Percentiles rank a stretch among this genome's conserved stretches.
These are phyloP conservation scores for Aspergillus funiculosus DNA, from an alignment of 495 filamentous ascomycete genomes.

Conservation along the genomic window DNA sequence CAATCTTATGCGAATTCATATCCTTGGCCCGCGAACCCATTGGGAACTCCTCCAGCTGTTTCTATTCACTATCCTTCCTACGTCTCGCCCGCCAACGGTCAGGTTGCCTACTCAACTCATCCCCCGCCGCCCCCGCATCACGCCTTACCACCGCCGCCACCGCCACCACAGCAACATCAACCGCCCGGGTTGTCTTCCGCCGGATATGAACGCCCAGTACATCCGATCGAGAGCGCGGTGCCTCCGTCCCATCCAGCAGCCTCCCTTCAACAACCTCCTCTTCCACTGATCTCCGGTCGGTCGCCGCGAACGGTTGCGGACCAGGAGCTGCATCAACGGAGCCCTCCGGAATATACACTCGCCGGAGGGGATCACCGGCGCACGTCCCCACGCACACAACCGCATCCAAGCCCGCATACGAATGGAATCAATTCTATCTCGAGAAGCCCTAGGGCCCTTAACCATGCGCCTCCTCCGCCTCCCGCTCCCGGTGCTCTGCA, in stretches of 20 bases:
- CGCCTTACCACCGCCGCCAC: constrained; percentile 26
- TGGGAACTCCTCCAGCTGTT: constrained; percentile 40
- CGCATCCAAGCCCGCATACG: constrained; percentile 22
- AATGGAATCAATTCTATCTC: constrained; percentile 19
- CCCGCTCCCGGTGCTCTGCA: constrained; percentile 21
- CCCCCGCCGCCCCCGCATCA: constrained; percentile 26
- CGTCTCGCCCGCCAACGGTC: constrained; percentile 33
- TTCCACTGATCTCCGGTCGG: constrained; percentile 26
- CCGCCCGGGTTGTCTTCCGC: constrained; percentile 19
- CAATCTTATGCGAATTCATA: constrained; percentile 47
- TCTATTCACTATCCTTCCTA: constrained; percentile 35
- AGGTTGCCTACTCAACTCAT: constrained; percentile 28
- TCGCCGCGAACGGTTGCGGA: constrained; percentile 35
- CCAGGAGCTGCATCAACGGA: constrained; percentile 27
- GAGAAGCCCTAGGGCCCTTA: constrained; percentile 30
- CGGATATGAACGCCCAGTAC: constrained; percentile 35
- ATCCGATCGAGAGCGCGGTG: constrained; percentile 25
- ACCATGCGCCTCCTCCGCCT: constrained; percentile 28
- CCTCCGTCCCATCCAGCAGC: constrained; percentile 24
- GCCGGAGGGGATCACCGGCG: constrained; percentile 27
- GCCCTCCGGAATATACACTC: constrained; percentile 30
- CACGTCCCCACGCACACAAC: constrained; percentile 35
- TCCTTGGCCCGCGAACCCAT: constrained; percentile 61
- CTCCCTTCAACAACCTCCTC: constrained; percentile 14
- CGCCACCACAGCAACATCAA: constrained; percentile 15